Percentiles rank a stretch among this genome's conserved stretches.
Evolutionary conservation across 768 basidiomycete species (phyloP).

Genomic region (Tricholoma bakamatsutake): DNA sequence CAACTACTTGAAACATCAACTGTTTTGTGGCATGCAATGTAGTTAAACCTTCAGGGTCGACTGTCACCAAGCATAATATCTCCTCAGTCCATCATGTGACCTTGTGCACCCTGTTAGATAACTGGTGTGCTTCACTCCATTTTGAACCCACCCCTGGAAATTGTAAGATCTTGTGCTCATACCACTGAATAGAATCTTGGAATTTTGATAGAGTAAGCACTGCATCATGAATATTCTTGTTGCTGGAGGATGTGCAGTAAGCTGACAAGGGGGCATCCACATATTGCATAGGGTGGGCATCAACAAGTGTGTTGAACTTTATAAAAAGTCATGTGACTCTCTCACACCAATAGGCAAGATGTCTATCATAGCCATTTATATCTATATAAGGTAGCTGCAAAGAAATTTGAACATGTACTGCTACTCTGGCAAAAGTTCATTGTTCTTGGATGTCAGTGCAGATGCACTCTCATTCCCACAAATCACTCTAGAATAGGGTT

Average conservation of each 20-base stretch:
- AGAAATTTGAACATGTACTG: background rate
- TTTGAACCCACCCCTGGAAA: background rate
- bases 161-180: background rate
- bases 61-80: background rate
- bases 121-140: background rate
- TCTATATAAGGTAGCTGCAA: background rate
- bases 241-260: background rate
- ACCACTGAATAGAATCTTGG: background rate
- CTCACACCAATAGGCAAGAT: background rate
- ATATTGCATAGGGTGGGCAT: background rate
- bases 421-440: background rate
- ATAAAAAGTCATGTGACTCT: background rate
- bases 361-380: background rate
- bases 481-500: background rate
- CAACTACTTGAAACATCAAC: background rate
- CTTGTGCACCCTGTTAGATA: background rate
- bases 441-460: background rate
- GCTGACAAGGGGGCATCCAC: background rate
- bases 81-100: background rate
- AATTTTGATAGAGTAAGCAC: background rate
- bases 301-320: background rate
- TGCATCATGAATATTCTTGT: background rate
- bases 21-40: background rate
- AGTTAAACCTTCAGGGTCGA: background rate
- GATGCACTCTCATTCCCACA: background rate